Base-by-base conservation (phyloP, 306 rosid genomes). In the Trifolium dubium region DNA sequence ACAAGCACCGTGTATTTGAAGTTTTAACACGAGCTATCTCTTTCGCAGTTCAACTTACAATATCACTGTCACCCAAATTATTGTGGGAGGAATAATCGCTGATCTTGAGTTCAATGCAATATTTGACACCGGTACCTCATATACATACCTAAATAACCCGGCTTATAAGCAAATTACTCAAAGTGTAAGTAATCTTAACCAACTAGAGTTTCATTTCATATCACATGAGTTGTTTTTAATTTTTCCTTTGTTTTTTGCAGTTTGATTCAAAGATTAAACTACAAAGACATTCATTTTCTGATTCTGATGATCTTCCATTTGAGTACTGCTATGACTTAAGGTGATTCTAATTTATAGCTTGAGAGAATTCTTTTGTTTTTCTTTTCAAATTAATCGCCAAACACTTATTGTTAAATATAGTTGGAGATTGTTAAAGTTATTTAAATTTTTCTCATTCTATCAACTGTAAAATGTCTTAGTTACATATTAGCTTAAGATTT, bases 51-150 rank as follows among this genome's bases (percentile, higher is more conserved):
- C 82, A 58, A 83, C 86, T 69, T 95, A 95, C 83, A 87, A 85
- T 82, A 67, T 95, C 65, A 82, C 90, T 39, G 19, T 95, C 79
- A 90, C 96, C 63, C 83, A 92, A 78, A 80, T 89, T 82, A 81
- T 44, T 43, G 66, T 88, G 15, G 93, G 86, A 63, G 79, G 62
- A 75, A 78, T 47, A 47, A 76, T 28, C 49, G 14, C 81, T 18
- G 67, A 88, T 80, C 69, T 85, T 4, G 88, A 81, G 72, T 90
- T 90, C 51, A 32, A 82, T 74, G 90, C 98, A 35, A 85, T 92
- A 71, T 90, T 87, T 66, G 97, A 95, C 86, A 79, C 96, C n/a
- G 98, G 98, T 10, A 90, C 96, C 77, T 92, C 99, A 3, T 95
- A 86, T 77, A 90, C 99, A 12, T 83, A 79, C 88, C 82, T 95